phyloP scores from a whole-genome alignment of 768 basidiomycete species.

The Tremella fuciformis region DNA sequence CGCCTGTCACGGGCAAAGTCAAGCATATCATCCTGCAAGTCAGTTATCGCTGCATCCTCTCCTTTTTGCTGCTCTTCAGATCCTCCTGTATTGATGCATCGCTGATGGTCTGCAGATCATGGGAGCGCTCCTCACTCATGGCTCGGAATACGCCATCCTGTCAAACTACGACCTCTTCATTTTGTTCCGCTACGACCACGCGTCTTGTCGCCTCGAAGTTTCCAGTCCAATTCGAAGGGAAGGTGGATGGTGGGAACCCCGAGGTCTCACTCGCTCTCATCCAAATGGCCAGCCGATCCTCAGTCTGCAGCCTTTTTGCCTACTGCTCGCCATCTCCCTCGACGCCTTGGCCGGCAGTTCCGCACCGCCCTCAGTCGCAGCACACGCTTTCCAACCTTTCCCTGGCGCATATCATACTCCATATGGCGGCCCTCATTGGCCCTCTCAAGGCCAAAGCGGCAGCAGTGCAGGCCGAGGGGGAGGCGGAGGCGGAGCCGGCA shows the following conservation, averaged over 20 bases:
- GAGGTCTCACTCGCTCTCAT: too few species aligned
- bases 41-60: too few species aligned
- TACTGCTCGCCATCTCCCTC: neutral
- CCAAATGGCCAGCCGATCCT: neutral
- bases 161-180: neutral
- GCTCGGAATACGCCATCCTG: neutral
- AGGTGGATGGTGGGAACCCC: neutral
- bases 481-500: neutral
- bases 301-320: neutral
- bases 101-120: neutral
- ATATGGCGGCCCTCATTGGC: neutral
- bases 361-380: too few species aligned
- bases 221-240: neutral
- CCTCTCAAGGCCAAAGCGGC: neutral
- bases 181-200: neutral
- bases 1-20: neutral
- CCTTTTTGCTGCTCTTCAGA: too few species aligned
- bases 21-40: neutral
- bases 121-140: neutral
- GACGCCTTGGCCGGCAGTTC: neutral
- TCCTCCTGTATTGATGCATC: too few species aligned
- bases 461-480: neutral
- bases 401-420: neutral
- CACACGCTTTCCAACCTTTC: neutral
- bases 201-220: neutral